A percentile compares a stretch with the other conserved stretches of the same genome.
Evolutionary conservation across 352 stramenopile species (phyloP).

Genomic region (Phytophthora ohioensis): DNA sequence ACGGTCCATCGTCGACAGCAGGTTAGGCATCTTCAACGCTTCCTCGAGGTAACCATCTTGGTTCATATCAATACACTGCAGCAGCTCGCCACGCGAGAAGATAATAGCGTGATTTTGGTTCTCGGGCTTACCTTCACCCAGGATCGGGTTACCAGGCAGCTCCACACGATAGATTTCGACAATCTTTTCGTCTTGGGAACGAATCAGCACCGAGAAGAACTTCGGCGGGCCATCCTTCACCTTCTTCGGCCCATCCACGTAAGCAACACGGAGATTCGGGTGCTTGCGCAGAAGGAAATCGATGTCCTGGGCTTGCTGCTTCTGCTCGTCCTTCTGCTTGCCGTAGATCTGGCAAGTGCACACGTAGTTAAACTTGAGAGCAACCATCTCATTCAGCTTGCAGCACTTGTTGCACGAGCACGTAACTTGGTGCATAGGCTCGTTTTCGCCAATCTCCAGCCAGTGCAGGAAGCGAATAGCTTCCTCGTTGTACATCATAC

Average conservation of each 20-base stretch:
- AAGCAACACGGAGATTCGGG: conserved; percentile 72
- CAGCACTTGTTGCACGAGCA: conserved; percentile 88
- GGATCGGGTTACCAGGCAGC: conserved; percentile 78
- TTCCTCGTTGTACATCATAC: conserved; percentile 91
- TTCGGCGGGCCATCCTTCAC: conserved; percentile 86
- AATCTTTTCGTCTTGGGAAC: conserved; percentile 70
- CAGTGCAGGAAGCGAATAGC: conserved; percentile 86
- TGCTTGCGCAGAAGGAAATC: conserved; percentile 84
- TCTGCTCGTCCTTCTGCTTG: conserved; percentile 85
- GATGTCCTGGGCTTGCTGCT: conserved; percentile 80
- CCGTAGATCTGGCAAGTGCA: conserved; percentile 90
- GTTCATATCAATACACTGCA: conserved; percentile 93
- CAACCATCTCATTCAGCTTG: conserved; percentile 81
- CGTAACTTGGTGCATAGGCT: conserved; percentile 76
- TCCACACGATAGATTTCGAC: conserved; percentile 84
- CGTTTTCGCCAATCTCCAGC: conserved; percentile 88
- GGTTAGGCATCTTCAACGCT: conserved; percentile 82
- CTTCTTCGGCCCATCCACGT: conserved; percentile 88
- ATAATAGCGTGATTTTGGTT: conserved; percentile 90
- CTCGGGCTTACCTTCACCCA: conserved; percentile 87
- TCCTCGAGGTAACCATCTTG: conserved; percentile 86
- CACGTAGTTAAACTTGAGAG: conserved; percentile 90
- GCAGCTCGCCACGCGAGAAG: conserved; percentile 80
- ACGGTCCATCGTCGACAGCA: conserved; percentile 82
- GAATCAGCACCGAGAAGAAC: conserved; percentile 85